Evolutionary conservation across 2,329 filamentous ascomycete genomes (phyloP).

Genomic region (Truncatella angustata): DNA sequence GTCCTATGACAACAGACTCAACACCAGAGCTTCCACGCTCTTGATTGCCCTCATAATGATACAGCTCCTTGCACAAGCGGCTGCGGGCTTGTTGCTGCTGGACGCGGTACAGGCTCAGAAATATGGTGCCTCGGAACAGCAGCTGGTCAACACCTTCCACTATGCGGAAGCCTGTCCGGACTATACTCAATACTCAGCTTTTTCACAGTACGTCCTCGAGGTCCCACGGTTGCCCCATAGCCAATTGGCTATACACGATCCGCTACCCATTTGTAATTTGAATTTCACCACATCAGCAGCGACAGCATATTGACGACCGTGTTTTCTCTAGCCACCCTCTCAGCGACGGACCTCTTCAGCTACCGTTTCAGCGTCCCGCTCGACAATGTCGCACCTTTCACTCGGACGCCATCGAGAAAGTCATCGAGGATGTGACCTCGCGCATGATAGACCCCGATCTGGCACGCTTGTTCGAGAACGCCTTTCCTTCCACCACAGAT

Average conservation of each 20-base stretch:
- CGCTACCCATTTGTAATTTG: too few relatives aligned
- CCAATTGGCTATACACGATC: conserved; percentile 1
- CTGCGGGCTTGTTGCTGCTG: conserved; percentile 1
- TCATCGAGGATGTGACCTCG: conserved; percentile 78
- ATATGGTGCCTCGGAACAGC: conserved; percentile 3
- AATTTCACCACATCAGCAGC: too few relatives aligned
- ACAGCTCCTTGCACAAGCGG: neutral
- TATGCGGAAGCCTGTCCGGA: conserved; percentile 57
- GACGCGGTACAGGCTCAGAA: neutral
- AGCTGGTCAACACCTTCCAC: conserved; percentile 19
- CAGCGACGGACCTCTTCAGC: conserved; percentile 72
- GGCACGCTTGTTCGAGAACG: conserved; percentile 90
- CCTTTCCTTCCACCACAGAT: conserved; percentile 88
- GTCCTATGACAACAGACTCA: neutral
- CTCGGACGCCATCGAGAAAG: conserved; percentile 81
- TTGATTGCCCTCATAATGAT: neutral
- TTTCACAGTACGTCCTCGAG: conserved; percentile 59
- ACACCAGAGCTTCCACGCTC: neutral
- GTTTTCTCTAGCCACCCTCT: conserved; percentile 79
- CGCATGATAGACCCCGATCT: conserved; percentile 83
- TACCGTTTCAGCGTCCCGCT: conserved; percentile 85
- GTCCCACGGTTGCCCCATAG: neutral
- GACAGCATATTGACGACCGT: too few relatives aligned
- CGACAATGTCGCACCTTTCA: conserved; percentile 83
- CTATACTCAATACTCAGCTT: conserved; percentile 58